Evolutionary conservation across 2,329 filamentous ascomycete species (phyloP).

Genomic region (Pseudogymnoascus sp.): DNA sequence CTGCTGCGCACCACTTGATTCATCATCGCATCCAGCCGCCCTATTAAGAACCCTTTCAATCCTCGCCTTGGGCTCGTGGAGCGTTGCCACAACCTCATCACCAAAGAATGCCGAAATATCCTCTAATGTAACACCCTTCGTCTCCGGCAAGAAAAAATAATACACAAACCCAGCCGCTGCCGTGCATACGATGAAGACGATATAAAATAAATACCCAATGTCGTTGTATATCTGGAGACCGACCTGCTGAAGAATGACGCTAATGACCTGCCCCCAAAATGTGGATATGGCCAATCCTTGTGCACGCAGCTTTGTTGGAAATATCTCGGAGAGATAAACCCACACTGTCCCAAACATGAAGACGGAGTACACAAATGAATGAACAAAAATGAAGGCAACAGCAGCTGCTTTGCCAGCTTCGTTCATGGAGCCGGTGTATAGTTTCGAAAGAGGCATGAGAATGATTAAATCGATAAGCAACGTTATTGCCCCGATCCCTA

Average conservation of each 20-base stretch:
- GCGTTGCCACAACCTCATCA: conserved; percentile 8
- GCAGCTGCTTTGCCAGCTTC: conserved; percentile 14
- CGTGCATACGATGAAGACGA: conserved; percentile 14
- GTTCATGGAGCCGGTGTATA: conserved; percentile 12
- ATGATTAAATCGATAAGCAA: not conserved
- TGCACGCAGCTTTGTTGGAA: conserved; percentile 10
- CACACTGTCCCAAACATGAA: conserved; percentile 13
- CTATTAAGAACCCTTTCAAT: not conserved
- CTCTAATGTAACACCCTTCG: conserved; percentile 8
- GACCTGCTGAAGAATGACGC: conserved; percentile 10
- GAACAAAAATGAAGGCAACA: conserved; percentile 17
- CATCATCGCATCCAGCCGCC: not conserved
- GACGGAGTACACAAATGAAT: conserved; percentile 16
- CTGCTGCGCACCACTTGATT: not conserved
- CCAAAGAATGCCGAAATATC: conserved; percentile 12
- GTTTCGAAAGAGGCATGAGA: not conserved
- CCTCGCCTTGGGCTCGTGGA: conserved; percentile 5
- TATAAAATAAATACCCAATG: conserved; percentile 14
- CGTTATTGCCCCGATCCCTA: not conserved
- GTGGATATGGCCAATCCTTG: conserved; percentile 13
- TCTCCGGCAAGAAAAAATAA: conserved; percentile 7
- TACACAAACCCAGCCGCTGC: conserved; percentile 13
- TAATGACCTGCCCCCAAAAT: conserved; percentile 10
- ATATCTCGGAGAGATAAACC: conserved; percentile 14
- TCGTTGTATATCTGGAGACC: conserved; percentile 9